Base-by-base conservation (phyloP, 2,329 filamentous ascomycete species). In the Magnaporthiopsis rhizophila region DNA sequence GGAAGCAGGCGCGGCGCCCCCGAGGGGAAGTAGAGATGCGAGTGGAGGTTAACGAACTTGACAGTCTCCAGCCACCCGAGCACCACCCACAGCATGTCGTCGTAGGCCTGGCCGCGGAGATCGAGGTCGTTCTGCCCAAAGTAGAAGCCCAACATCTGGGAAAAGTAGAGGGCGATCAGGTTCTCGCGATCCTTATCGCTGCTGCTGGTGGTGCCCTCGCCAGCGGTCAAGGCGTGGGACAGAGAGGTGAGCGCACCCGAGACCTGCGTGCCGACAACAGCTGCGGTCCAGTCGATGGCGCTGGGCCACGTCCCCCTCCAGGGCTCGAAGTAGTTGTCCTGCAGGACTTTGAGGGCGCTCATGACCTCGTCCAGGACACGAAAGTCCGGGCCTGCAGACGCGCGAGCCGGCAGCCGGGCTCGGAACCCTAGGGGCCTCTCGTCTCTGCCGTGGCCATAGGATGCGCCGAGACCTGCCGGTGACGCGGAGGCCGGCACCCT, bases 51-150 rank as follows among this genome's bases (percentile, higher is more conserved):
- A 62, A 94, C 85, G 72, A 96, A 92, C 68, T 89, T 87, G 67
- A 92, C 84, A 61, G 85, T 86, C 72, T 97, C 91, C 63, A 97
- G 79, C 93, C 94, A 97, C 67, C 89, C 91, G 53, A 98, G 81
- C 2, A 96, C 92, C 1, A 97, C 92, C 94, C 94, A 98, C 3
- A 97, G 83, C 78, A 97, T 96, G 74, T 98, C 94, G 72, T 97
- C 94, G 73, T 89, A 96, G 0, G 94, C 94, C 79, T 87, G 75
- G 65, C 86, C 85, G 59, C 91, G 83, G 62, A 97, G 83, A 34
- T 83, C 81, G 67, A 92, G 86, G 5, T 87, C 84, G 74, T 97
- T 87, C 73, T 98, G 91, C 26, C 91, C 92, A 73, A 94, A 96
- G 73, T 96, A 97, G 69, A 89, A 96, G 11, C 86, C 84, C 6